These are phyloP conservation scores for Tulasnella sp. DNA, from an alignment of 768 basidiomycete genomes.

Conservation along the genomic window DNA sequence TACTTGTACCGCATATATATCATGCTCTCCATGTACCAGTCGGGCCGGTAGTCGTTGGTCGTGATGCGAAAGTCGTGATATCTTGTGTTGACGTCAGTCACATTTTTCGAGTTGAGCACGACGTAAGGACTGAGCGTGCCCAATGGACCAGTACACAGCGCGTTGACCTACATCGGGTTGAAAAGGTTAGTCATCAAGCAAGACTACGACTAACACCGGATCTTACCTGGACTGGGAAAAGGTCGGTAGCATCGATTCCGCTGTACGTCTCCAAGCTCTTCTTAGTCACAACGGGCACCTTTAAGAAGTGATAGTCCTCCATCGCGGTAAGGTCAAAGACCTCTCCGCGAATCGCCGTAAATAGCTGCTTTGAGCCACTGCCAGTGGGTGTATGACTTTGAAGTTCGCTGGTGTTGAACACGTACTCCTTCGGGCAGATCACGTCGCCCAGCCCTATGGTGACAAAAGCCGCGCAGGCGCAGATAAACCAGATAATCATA, in stretches of 20 bases:
- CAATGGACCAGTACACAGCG: conserved; percentile 78
- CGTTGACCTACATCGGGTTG: conserved; percentile 50
- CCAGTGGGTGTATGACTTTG: conserved; percentile 49
- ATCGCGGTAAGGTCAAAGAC: conserved; percentile 77
- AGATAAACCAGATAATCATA: conserved; percentile 90
- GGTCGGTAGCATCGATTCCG: conserved; percentile 54
- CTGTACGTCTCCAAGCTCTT: conserved; percentile 79
- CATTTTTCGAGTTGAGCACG: conserved; percentile 61
- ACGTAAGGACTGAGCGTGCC: conserved; percentile 82
- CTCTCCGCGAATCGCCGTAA: conserved; percentile 81
- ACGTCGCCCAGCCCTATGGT: conserved; percentile 77
- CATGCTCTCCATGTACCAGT: conserved; percentile 98
- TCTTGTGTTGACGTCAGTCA: conserved; percentile 47
- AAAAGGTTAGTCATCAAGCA: no score
- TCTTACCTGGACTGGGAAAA: conserved; percentile 97
- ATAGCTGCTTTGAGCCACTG: conserved; percentile 61
- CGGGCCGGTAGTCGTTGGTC: conserved; percentile 82
- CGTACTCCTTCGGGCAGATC: conserved; percentile 91
- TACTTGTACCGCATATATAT: conserved; percentile 81
- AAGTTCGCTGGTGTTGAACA: conserved; percentile 73
- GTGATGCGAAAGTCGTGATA: conserved; percentile 92
- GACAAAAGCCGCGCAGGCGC: conserved; percentile 81
- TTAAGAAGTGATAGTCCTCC: conserved; percentile 52
- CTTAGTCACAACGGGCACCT: conserved; percentile 59
- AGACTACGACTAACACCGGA: no score